Evolutionary conservation across 495 filamentous ascomycete species (phyloP).

Genomic region (Aspergillus bertholletiae): DNA sequence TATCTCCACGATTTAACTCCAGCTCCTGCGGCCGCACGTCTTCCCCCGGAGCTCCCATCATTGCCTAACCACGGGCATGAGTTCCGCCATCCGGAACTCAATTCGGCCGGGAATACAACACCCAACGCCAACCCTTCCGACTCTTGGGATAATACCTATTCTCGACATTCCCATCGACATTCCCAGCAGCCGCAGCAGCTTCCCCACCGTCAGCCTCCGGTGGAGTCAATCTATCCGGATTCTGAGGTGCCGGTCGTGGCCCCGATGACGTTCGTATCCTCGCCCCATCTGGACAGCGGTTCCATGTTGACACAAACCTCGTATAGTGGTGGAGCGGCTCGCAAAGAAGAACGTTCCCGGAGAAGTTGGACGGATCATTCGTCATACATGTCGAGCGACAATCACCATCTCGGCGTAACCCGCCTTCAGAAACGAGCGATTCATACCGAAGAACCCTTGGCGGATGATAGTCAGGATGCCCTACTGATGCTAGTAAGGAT

Average conservation of each 20-base stretch:
- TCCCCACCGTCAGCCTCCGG: constrained; percentile 7
- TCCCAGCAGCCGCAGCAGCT: neutral
- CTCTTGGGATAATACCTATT: constrained; percentile 11
- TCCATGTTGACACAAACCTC: constrained; percentile 23
- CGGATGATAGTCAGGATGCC: constrained; percentile 33
- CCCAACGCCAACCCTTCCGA: constrained; percentile 9
- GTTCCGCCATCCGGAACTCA: constrained; percentile 8
- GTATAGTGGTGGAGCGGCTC: constrained; percentile 24
- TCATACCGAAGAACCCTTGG: constrained; percentile 20
- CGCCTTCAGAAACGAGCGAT: constrained; percentile 30
- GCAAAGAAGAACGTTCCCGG: constrained; percentile 32
- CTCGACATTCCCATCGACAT: neutral
- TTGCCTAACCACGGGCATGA: neutral
- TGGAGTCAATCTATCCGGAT: constrained; percentile 11
- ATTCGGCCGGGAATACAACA: constrained; percentile 5
- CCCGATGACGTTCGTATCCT: constrained; percentile 20
- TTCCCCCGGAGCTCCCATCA: constrained; percentile 18
- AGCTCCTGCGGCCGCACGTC: constrained; percentile 21
- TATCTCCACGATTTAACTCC: constrained; percentile 20
- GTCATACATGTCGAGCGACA: constrained; percentile 38
- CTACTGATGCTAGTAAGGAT: constrained; percentile 36
- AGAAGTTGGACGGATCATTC: constrained; percentile 39
- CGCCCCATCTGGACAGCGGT: constrained; percentile 20
- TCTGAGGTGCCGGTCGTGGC: constrained; percentile 5
- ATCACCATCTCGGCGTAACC: constrained; percentile 20